These are phyloP conservation scores for Thraustochytrium striatum DNA, from an alignment of 352 stramenopile genomes.

Conservation along the genomic window DNA sequence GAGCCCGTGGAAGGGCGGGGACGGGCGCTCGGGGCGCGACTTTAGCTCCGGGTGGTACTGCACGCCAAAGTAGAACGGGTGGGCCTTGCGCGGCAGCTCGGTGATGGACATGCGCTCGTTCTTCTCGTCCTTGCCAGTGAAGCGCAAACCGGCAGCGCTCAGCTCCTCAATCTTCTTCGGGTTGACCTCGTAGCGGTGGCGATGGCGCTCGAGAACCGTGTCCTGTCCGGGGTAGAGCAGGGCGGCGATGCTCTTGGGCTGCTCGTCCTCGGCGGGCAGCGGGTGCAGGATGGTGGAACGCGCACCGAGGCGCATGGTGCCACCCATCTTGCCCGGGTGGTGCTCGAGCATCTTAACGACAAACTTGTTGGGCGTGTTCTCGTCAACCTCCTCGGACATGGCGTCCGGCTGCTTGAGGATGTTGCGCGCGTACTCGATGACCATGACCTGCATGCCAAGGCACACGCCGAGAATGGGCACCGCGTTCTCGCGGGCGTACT, in stretches of 20 bases:
- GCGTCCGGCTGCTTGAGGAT: slow-evolving; percentile 51
- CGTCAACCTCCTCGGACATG: slow-evolving; percentile 63
- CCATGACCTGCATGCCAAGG: slow-evolving; percentile 84
- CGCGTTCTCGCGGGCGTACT: slow-evolving; percentile 89
- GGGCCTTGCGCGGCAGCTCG: slow-evolving; percentile 74
- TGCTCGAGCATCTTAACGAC: slow-evolving; percentile 99
- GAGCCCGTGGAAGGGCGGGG: slow-evolving; percentile 94
- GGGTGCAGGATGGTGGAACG: slow-evolving; percentile 85
- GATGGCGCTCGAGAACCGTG: slow-evolving; percentile 90
- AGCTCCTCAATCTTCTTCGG: slow-evolving; percentile 84
- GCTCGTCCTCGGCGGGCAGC: slow-evolving; percentile 43
- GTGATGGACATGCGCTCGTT: slow-evolving; percentile 97
- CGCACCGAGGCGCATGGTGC: slow-evolving; percentile 98
- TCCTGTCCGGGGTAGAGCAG: slow-evolving; percentile 80
- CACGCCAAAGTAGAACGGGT: slow-evolving; percentile 98
- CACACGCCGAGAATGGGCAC: slow-evolving; percentile 97
- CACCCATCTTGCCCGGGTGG: slow-evolving; percentile 92
- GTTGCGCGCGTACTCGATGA: slow-evolving; percentile 58
- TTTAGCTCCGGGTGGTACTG: slow-evolving; percentile 99
- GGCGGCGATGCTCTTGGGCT: slow-evolving; percentile 66
- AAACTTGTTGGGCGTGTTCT: slow-evolving; percentile 71
- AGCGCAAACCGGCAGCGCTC: slow-evolving; percentile 83
- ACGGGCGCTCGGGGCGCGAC: slow-evolving; percentile 87
- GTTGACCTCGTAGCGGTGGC: slow-evolving; percentile 99
- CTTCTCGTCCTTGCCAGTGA: slow-evolving; percentile 94